Evolutionary conservation across 2,329 filamentous ascomycete species (phyloP).

Genomic region (Colletotrichum tropicicola): DNA sequence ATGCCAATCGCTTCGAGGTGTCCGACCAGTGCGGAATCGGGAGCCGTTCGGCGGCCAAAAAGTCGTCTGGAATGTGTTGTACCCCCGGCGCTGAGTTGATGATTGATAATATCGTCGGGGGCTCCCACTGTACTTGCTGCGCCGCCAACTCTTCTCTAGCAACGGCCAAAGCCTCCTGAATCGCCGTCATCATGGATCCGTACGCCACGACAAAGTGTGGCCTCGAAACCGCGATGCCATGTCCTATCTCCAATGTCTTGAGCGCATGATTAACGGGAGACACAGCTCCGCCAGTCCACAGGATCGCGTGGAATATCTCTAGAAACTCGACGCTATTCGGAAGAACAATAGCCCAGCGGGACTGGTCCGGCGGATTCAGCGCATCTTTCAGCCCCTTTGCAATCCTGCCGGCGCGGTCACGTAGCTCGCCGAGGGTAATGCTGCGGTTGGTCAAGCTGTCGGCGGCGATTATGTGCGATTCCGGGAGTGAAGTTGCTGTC

Average conservation of each 20-base stretch:
- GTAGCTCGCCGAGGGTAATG: conserved; percentile 52
- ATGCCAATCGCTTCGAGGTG: conserved; percentile 44
- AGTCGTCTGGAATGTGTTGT: conserved; percentile 44
- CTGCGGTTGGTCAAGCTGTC: conserved; percentile 55
- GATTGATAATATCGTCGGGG: conserved; percentile 45
- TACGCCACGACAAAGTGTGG: conserved; percentile 52
- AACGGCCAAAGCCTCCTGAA: conserved; percentile 43
- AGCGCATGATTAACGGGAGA: conserved; percentile 51
- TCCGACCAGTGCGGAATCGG: conserved; percentile 46
- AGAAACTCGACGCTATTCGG: conserved; percentile 56
- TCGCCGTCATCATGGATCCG: conserved; percentile 38
- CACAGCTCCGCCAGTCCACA: conserved; percentile 49
- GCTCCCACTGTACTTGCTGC: conserved; percentile 41
- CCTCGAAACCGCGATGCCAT: conserved; percentile 50
- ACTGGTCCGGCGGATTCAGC: conserved; percentile 43
- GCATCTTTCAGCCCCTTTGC: conserved; percentile 46
- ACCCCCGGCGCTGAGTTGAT: conserved; percentile 35
- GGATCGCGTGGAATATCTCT: conserved; percentile 50
- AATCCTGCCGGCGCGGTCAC: conserved; percentile 49
- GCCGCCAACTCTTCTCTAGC: conserved; percentile 37
- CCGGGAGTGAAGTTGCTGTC: conserved; percentile 43
- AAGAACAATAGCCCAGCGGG: conserved; percentile 51
- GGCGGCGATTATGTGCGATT: conserved; percentile 51
- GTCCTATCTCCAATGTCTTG: conserved; percentile 48
- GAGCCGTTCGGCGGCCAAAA: conserved; percentile 40